Evolutionary conservation across 768 basidiomycete genomes (phyloP).

Genomic region (Auriscalpium vulgare): DNA sequence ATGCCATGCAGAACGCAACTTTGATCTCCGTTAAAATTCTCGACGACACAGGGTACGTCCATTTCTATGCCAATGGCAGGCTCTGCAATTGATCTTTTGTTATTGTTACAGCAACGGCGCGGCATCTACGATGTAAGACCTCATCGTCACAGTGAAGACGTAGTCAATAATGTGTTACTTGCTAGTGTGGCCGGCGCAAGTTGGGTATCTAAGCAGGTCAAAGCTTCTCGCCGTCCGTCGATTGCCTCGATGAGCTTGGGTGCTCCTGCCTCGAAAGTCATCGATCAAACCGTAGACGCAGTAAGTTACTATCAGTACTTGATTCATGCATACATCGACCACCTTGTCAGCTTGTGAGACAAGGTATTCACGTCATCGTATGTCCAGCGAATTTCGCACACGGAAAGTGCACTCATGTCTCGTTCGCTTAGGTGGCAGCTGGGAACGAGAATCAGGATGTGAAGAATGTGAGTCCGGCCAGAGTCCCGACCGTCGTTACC

Average conservation of each 20-base stretch:
- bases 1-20: constrained; percentile 15
- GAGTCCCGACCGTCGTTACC: constrained; percentile 10
- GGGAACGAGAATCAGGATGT: constrained; percentile 13
- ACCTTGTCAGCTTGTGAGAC: constrained; percentile 21
- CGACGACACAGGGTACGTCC: constrained; percentile 25
- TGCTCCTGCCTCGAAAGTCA: constrained; percentile 19
- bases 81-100: not conserved
- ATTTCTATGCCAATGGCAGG: not conserved
- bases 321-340: not conserved
- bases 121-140: constrained; percentile 4
- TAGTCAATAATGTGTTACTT: not conserved
- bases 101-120: not conserved
- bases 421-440: constrained; percentile 10
- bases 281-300: constrained; percentile 27
- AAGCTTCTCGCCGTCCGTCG: constrained; percentile 22
- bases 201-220: constrained; percentile 21
- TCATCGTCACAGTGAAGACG: not conserved
- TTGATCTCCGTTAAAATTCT: constrained; percentile 38
- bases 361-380: constrained; percentile 25
- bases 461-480: constrained; percentile 8
- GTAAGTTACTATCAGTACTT: not conserved
- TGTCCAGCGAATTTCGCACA: not conserved
- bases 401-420: not conserved
- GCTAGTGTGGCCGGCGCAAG: constrained; percentile 24
- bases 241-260: constrained; percentile 32